Conservation (phyloP, 23 red algal species). For the Gracilaria vermiculophylla region DNA sequence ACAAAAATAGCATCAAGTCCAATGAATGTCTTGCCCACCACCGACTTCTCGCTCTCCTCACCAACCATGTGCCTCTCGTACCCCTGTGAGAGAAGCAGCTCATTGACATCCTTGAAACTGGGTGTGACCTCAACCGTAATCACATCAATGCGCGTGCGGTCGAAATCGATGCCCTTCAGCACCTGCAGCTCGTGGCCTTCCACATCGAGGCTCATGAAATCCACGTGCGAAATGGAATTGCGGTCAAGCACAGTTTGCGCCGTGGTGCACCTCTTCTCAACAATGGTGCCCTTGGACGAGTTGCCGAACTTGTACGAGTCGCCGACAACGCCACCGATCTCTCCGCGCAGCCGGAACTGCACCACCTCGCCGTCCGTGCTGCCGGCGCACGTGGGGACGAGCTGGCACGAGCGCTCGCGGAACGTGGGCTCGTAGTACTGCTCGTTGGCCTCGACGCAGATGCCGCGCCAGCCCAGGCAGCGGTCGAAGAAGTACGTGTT, state of each 20-base stretch:
- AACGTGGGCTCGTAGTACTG: slow-evolving; percentile 5
- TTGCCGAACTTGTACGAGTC: slow-evolving; percentile 45
- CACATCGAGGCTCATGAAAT: slow-evolving; percentile 69
- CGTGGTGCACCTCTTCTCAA: slow-evolving; percentile 35
- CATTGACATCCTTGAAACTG: not conserved
- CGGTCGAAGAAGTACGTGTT: slow-evolving; percentile 54
- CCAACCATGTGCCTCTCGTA: slow-evolving; percentile 30
- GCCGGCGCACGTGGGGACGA: slow-evolving; percentile 42
- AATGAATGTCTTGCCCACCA: not conserved
- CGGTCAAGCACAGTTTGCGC: slow-evolving; percentile 36
- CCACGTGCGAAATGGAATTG: slow-evolving; percentile 1
- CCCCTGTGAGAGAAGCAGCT: not conserved
- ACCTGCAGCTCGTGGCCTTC: slow-evolving; percentile 73
- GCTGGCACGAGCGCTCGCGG: slow-evolving; percentile 38
- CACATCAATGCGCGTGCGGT: slow-evolving; percentile 41
- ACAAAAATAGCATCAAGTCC: slow-evolving; percentile 6
- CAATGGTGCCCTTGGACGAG: not conserved
- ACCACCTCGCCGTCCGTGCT: slow-evolving; percentile 10
- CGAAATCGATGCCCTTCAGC: slow-evolving; percentile 53
- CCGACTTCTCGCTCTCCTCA: not conserved
- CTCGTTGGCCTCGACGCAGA: slow-evolving; percentile 59
- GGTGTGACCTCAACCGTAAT: slow-evolving; percentile 49
- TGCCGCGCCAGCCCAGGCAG: slow-evolving; percentile 39
- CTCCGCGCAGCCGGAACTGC: slow-evolving; percentile 21
- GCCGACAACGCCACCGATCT: slow-evolving; percentile 29